Conservation (phyloP, 345 rosid genomes). For the Ceriops zippeliana region DNA sequence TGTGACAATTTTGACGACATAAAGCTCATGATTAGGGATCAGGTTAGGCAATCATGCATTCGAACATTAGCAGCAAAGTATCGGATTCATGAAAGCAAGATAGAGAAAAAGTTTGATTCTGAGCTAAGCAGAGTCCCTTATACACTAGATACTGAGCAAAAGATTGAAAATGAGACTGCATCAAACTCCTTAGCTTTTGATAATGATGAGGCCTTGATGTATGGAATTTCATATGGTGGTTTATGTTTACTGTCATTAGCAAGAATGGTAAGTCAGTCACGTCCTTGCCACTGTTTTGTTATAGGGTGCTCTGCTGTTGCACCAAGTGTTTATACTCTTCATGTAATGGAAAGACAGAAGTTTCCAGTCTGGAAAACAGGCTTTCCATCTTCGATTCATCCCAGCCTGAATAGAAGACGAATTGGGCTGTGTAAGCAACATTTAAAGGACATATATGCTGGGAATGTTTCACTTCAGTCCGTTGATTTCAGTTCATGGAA, state of each 20-base stretch:
- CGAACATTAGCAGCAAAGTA: slow-evolving; percentile 83
- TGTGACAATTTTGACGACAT: slow-evolving; percentile 68
- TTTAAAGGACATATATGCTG: slow-evolving; percentile 61
- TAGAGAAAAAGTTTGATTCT: slow-evolving; percentile 66
- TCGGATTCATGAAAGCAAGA: slow-evolving; percentile 57
- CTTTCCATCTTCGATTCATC: slow-evolving; percentile 72
- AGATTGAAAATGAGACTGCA: slow-evolving; percentile 32
- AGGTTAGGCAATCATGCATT: slow-evolving; percentile 71
- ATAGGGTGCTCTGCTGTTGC: slow-evolving; percentile 66
- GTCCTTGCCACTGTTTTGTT: slow-evolving; percentile 78
- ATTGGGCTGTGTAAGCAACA: slow-evolving; percentile 76
- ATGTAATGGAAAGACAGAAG: slow-evolving; percentile 89
- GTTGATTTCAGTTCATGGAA: slow-evolving; percentile 75
- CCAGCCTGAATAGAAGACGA: slow-evolving; percentile 74
- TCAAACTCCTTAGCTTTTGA: slow-evolving; percentile 37
- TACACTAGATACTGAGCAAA: slow-evolving; percentile 50
- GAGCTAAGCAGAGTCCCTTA: slow-evolving; percentile 59
- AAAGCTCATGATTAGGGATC: slow-evolving; percentile 45
- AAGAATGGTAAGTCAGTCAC: slow-evolving; percentile 59
- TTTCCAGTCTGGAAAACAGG: slow-evolving; percentile 97
- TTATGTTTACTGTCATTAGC: slow-evolving; percentile 65
- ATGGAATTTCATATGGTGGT: slow-evolving; percentile 64
- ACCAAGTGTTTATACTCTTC: slow-evolving; percentile 64
- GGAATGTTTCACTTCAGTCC: slow-evolving; percentile 76
- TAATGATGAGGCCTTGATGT: slow-evolving; percentile 55